Evolutionary conservation across 768 basidiomycete genomes (phyloP), one percentile per base, ranked within the genome.

Genomic region (Porpolomopsis calyptriformis): DNA sequence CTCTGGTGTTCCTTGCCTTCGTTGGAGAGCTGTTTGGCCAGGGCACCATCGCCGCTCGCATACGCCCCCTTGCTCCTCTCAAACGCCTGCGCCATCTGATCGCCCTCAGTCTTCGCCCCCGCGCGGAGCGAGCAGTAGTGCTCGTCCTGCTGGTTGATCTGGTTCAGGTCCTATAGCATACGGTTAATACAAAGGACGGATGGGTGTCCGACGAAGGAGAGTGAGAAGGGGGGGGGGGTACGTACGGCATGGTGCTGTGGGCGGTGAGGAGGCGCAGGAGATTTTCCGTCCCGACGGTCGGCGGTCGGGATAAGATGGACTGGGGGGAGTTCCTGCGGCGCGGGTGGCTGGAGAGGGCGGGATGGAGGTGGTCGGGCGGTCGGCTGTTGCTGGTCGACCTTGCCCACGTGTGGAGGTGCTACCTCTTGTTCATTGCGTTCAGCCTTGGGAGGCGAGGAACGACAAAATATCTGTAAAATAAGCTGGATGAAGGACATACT

Each of bases 21-120:
- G 48, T 78, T 75, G 14, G 82, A 86, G 19, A 96, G 71, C 41
- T 84, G 70, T 63, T 97, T 92, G 18, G 93, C 93, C 25, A 65
- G 64, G 0, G 78, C 87, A 10, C 87, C 81, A 52, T 96, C 79
- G 2, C 84, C 77, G 1, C 68, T 65, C 37, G 67, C 60, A 57
- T 91, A 94, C 0, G 89, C 88, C 49, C 77, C 68, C 55, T 86
- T 84, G 52, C 85, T 82, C 55, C 79, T 67, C 48, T 80, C 71
- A 57, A 87, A 88, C 49, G 68, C 73, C 36, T 62, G 68, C 6
- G 73, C 78, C 88, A 91, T 92, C 57, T 70, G 54, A 55, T 91
- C 85, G 2, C 88, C 89, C 53, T 86, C 85, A 42, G 74, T 70
- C 45, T 78, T 82, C 1, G 94, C 94, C 48, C 75, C 72, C 45